Conservation (phyloP, 345 rosid species). For the Citrus sinensis region DNA sequence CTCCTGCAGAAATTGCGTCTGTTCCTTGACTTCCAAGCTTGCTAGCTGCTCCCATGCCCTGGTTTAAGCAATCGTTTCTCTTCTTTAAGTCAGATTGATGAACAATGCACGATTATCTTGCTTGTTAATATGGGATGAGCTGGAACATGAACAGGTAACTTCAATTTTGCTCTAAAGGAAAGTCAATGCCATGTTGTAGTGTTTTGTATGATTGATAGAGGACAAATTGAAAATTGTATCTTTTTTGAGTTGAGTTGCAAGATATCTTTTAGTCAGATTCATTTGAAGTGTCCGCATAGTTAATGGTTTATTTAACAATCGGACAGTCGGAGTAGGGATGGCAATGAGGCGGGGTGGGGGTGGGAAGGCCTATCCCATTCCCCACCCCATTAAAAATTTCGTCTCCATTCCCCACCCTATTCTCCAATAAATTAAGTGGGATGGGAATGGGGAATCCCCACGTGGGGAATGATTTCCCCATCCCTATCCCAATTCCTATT, state of each 20-base stretch:
- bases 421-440: no score
- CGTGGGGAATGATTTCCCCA: no score
- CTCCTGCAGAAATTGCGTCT: slow-evolving; percentile 65
- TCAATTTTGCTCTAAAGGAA: not conserved
- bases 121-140: not conserved
- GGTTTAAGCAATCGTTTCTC: not conserved
- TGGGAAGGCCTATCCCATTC: no score
- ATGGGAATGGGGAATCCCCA: no score
- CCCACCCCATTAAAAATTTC: no score
- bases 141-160: not conserved
- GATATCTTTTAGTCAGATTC: not conserved
- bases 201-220: not conserved
- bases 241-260: not conserved
- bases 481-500: fast-evolving
- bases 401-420: no score
- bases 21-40: slow-evolving; percentile 74
- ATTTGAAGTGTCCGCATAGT: not conserved
- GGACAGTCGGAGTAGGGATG: no score
- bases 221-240: not conserved
- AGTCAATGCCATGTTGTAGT: not conserved
- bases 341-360: no score
- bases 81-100: not conserved
- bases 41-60: slow-evolving; percentile 19
- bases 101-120: not conserved
- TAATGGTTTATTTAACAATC: not conserved